A percentile compares a stretch with the other conserved stretches of the same genome.
phyloP scores from a whole-genome alignment of 177 flowering plant genomes.

The Vitis hybrid region DNA sequence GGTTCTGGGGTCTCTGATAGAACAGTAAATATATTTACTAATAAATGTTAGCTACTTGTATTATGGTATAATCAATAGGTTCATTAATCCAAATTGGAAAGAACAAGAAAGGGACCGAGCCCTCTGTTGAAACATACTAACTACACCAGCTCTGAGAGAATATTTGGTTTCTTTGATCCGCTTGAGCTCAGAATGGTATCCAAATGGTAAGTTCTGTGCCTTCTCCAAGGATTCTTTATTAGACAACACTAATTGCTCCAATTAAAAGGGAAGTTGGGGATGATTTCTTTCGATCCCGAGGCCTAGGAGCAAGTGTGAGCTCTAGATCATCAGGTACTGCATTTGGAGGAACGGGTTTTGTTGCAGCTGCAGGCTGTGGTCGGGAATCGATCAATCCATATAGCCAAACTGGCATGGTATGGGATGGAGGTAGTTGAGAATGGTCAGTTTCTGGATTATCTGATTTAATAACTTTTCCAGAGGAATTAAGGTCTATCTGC shows the following conservation, averaged over 20 bases:
- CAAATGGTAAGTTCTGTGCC: not conserved
- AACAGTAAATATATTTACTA: not conserved
- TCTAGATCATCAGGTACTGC: slow-evolving; percentile 35
- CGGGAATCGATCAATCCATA: slow-evolving; percentile 12
- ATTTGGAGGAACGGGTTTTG: slow-evolving; percentile 9
- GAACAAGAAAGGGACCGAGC: not conserved
- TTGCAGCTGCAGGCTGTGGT: not conserved
- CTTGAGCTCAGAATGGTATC: not conserved
- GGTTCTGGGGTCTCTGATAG: too few species aligned
- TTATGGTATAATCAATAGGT: not conserved
- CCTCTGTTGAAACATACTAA: not conserved
- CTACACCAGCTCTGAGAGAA: not conserved
- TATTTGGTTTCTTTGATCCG: not conserved
- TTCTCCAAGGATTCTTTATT: not conserved
- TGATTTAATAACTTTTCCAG: slow-evolving; percentile 11
- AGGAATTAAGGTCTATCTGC: slow-evolving; percentile 21
- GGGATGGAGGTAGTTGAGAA: slow-evolving; percentile 7
- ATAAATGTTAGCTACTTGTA: not conserved
- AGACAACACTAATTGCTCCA: slow-evolving; percentile 48
- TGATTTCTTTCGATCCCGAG: slow-evolving; percentile 27
- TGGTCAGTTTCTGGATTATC: slow-evolving; percentile 13
- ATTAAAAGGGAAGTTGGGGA: slow-evolving; percentile 26
- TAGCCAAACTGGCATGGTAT: slow-evolving; percentile 12
- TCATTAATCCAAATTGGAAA: not conserved
- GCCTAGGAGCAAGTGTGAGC: slow-evolving; percentile 51